Conservation (phyloP, 371 early-diverging fungal genomes). For the Zopfochytrium polystomum region DNA sequence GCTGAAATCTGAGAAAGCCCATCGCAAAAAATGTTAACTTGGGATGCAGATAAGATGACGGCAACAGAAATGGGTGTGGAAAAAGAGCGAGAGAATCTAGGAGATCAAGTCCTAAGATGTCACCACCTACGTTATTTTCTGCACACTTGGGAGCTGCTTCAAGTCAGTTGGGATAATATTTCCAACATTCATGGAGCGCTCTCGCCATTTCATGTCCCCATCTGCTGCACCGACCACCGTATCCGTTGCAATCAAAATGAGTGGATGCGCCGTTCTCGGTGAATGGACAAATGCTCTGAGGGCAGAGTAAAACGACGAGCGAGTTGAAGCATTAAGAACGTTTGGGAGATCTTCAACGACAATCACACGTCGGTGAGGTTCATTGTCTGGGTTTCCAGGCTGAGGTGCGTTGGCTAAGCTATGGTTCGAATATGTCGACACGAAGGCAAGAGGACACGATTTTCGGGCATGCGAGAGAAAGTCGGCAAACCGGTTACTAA, state of each 20-base stretch:
- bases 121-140: too few relatives aligned
- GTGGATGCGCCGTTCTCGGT: conserved; percentile 29
- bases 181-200: conserved; percentile 10
- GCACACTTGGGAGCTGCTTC: conserved; percentile 10
- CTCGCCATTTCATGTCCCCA: conserved; percentile 7
- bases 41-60: too few relatives aligned
- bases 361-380: conserved; percentile 47
- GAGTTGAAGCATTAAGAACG: conserved; percentile 36
- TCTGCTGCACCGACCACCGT: conserved; percentile 25
- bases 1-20: conserved; percentile 51
- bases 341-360: conserved; percentile 62
- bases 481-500: conserved; percentile 24
- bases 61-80: too few relatives aligned
- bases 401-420: neutral
- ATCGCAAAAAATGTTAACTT: too few relatives aligned
- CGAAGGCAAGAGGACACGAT: conserved; percentile 22
- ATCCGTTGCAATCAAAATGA: conserved; percentile 55
- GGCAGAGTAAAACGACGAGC: conserved; percentile 41
- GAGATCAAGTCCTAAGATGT: neutral
- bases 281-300: conserved; percentile 38
- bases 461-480: conserved; percentile 31
- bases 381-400: too few relatives aligned
- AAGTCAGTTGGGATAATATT: conserved; percentile 30
- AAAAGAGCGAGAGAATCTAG: conserved; percentile 2
- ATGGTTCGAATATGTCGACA: neutral